A percentile compares a stretch with the other conserved stretches of the same genome.
Evolutionary conservation across 805 yeast genomes (phyloP).

Genomic region (Sugiyamaella americana): DNA sequence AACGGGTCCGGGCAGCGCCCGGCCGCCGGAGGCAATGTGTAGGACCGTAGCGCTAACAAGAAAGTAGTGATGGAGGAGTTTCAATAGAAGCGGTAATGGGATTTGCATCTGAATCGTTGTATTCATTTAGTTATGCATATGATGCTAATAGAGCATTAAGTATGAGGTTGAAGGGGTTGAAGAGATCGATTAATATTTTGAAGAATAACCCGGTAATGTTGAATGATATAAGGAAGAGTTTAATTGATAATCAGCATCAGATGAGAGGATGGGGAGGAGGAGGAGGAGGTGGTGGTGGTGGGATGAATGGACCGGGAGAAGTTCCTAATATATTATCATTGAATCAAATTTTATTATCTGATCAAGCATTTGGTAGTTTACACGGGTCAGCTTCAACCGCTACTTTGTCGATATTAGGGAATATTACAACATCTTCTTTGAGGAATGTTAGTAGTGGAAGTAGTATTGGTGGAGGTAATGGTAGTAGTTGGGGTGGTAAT

Average conservation of each 20-base stretch:
- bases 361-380: conserved; percentile 25
- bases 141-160: conserved; percentile 76
- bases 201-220: conserved; percentile 48
- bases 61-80: neutral
- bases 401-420: conserved; percentile 20
- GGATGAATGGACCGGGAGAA: neutral
- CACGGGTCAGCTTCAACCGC: conserved; percentile 20
- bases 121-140: conserved; percentile 79
- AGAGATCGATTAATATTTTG: conserved; percentile 68
- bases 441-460: neutral
- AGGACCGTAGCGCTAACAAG: neutral
- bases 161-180: conserved; percentile 64
- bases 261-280: neutral
- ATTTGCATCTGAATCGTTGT: conserved; percentile 74
- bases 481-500: neutral
- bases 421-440: conserved; percentile 14
- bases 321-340: neutral
- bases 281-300: no score
- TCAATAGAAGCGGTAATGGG: neutral
- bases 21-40: neutral
- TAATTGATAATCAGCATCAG: neutral
- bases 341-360: conserved; percentile 5
- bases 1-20: neutral
- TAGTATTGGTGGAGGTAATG: neutral
- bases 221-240: neutral